Evolutionary conservation across 345 rosid species (phyloP).

Genomic region (Salix viminalis): DNA sequence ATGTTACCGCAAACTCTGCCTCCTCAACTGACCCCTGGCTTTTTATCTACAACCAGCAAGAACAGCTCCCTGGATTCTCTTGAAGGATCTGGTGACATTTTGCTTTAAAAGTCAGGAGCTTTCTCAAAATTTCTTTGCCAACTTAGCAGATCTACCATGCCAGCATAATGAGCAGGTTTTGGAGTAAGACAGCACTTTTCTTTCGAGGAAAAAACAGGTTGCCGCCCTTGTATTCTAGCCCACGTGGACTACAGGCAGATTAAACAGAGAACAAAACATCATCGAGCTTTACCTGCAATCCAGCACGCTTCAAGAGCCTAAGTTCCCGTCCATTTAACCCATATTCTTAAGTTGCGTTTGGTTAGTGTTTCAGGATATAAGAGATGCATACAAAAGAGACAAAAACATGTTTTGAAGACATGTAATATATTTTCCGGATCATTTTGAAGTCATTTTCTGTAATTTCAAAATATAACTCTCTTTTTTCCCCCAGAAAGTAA

Average conservation of each 20-base stretch:
- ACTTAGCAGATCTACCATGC: conserved; percentile 16
- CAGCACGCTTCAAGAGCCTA: conserved; percentile 18
- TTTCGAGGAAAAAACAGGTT: conserved; percentile 6
- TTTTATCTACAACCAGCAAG: conserved; percentile 10
- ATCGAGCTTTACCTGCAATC: conserved; percentile 8
- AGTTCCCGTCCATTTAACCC: conserved; percentile 10
- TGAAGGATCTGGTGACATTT: conserved; percentile 10
- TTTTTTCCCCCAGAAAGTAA: too few relatives aligned
- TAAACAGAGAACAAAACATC: conserved; percentile 7
- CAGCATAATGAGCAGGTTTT: conserved; percentile 16
- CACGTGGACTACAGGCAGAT: conserved; percentile 13
- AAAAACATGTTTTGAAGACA: too few relatives aligned
- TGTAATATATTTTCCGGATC: too few relatives aligned
- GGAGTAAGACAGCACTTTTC: conserved; percentile 13
- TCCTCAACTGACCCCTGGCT: not conserved
- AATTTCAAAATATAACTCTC: too few relatives aligned
- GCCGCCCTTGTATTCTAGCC: conserved; percentile 2
- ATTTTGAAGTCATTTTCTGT: too few relatives aligned
- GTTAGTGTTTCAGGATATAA: too few relatives aligned
- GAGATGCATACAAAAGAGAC: too few relatives aligned
- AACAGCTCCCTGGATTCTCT: conserved; percentile 17
- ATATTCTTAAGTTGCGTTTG: not conserved
- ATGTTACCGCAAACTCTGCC: conserved; percentile 2
- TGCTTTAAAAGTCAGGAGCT: conserved; percentile 11
- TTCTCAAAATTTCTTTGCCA: conserved; percentile 1